phyloP scores from a whole-genome alignment of 495 filamentous ascomycete species.

The Aspergillus homomorphus region DNA sequence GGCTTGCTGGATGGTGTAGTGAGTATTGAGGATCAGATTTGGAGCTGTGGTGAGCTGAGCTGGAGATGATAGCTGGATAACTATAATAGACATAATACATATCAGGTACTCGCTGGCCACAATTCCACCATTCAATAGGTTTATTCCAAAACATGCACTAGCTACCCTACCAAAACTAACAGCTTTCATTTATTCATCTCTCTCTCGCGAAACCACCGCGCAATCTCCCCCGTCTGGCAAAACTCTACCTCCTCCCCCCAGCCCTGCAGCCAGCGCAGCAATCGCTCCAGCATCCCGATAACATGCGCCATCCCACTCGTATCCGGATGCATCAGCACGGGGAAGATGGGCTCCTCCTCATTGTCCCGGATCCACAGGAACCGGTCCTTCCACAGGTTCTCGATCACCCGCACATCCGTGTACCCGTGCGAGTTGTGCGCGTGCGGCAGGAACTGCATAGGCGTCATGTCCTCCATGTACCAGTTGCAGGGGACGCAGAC shows the following conservation, averaged over 20 bases:
- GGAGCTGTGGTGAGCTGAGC: too few species aligned
- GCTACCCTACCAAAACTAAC: too few species aligned
- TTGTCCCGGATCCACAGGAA: slow-evolving; percentile 45
- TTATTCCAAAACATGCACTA: too few species aligned
- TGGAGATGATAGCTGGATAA: too few species aligned
- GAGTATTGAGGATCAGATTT: too few species aligned
- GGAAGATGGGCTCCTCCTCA: slow-evolving; percentile 39
- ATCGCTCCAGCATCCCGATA: slow-evolving; percentile 56
- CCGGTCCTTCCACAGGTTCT: slow-evolving; percentile 54
- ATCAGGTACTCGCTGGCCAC: too few species aligned
- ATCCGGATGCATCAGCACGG: slow-evolving; percentile 56
- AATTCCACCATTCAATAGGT: too few species aligned
- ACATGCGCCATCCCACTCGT: slow-evolving; percentile 62
- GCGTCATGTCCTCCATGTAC: slow-evolving; percentile 59
- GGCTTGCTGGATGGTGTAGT: too few species aligned
- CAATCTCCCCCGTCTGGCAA: slow-evolving; percentile 28
- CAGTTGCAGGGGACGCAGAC: slow-evolving; percentile 55
- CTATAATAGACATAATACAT: too few species aligned
- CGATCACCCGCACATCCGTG: slow-evolving; percentile 48
- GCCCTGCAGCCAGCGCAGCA: slow-evolving; percentile 52
- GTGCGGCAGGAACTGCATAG: slow-evolving; percentile 51
- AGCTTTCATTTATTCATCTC: too few species aligned
- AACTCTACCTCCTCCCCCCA: slow-evolving; percentile 48
- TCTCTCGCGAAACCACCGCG: slow-evolving; percentile 21
- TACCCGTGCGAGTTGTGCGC: slow-evolving; percentile 52